Base-by-base conservation (phyloP, 495 filamentous ascomycete genomes). In the Aspergillus carlsbadensis region DNA sequence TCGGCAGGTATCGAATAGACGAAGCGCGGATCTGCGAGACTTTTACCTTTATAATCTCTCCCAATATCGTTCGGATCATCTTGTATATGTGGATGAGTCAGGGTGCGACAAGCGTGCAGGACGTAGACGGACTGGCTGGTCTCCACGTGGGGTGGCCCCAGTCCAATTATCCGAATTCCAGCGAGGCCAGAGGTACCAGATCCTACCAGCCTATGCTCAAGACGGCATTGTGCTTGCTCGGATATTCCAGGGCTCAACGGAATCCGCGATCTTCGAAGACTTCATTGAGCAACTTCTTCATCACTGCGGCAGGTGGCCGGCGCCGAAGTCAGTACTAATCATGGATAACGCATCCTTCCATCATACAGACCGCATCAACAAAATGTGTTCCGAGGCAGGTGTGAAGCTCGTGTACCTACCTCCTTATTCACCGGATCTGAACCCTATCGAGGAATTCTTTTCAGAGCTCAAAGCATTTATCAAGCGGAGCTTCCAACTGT, bases 341-440 rank as follows among this genome's bases (percentile, higher is more conserved):
- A 77, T 76, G 65, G 76, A 79, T 49, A 77, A 79, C 62, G 67
- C 68, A 22, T 74, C 71, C n/a, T 71, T 77, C 49, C 62, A 80
- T 59, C 63, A 63, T 57, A 63, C 59, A 5, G 61, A 71, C 6
- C 43, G 59, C 36, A 58, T 77, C n/a, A 41, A 71, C 43, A 47
- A 71, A 34, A 56, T 76, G 53, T 78, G 65, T 50, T 39, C 41
- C 10, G 56, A 65, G 24, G 66, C 69, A 26, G 69, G 76, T 18
- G 73, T 78, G 1, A 71, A 65, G 42, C 52, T 76, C 6, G 15
- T 73, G 22, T 77, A 65, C 44, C 33, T 67, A 5, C 62, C 61
- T 0, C 57, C 58, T n/a, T 67, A 70, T 37, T 67, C 58, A 15
- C 63, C 57, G 10, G 64, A 67, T 52, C 45, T 69, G 4, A 70